These are phyloP conservation scores for Pythium grandisporangium DNA, from an alignment of 352 stramenopile genomes.

Conservation along the genomic window DNA sequence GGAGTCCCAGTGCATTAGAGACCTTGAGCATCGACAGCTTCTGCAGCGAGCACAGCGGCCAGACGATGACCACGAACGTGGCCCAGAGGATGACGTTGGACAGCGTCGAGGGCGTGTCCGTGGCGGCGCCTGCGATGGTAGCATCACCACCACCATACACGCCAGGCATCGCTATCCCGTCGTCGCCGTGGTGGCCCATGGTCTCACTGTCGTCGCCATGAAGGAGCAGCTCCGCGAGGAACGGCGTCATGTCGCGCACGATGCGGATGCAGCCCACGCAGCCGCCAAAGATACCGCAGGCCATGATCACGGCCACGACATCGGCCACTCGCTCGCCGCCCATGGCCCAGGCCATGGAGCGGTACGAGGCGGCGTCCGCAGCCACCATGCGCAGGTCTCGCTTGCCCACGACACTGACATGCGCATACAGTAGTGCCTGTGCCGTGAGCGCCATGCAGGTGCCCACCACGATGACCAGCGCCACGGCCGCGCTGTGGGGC, in stretches of 20 bases:
- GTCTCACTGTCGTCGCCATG: neutral
- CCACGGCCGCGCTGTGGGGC: slow-evolving; percentile 1
- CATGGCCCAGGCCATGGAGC: slow-evolving; percentile 8
- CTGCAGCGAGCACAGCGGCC: slow-evolving; percentile 16
- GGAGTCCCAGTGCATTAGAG: slow-evolving; percentile 15
- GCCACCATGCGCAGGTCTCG: neutral
- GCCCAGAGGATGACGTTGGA: slow-evolving; percentile 7
- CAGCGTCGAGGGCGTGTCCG: neutral
- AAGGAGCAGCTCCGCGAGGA: slow-evolving; percentile 1
- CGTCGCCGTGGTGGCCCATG: neutral
- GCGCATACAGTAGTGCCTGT: slow-evolving; percentile 11
- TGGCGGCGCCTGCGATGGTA: neutral
- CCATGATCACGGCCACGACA: slow-evolving; percentile 15
- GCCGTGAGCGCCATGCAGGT: slow-evolving; percentile 12
- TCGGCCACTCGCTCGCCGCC: slow-evolving; percentile 6
- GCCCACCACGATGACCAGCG: slow-evolving; percentile 9
- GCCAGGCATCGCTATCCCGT: neutral
- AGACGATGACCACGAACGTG: slow-evolving; percentile 11
- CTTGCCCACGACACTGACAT: slow-evolving; percentile 5
- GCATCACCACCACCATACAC: neutral
- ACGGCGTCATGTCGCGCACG: slow-evolving; percentile 12
- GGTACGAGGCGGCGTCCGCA: slow-evolving; percentile 11
- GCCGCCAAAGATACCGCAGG: slow-evolving; percentile 15
- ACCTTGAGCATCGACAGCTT: slow-evolving; percentile 12
- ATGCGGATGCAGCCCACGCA: slow-evolving; percentile 21